phyloP scores from a whole-genome alignment of 306 rosid genomes.

The Cicer pinnatifidum region DNA sequence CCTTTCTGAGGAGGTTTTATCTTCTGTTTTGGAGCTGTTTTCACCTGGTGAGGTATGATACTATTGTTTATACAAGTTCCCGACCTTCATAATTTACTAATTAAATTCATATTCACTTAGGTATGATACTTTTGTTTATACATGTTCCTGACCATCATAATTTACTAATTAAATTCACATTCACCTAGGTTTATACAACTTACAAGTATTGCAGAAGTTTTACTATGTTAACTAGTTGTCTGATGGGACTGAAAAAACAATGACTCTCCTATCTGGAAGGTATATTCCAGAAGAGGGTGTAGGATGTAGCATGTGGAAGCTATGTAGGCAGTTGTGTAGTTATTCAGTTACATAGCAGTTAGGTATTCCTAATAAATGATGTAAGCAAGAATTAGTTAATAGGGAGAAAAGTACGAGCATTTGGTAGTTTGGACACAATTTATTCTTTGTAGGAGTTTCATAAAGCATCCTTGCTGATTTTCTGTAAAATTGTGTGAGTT shows the following conservation, averaged over 20 bases:
- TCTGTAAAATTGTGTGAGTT: background rate
- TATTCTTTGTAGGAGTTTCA: conserved; percentile 9
- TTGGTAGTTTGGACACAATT: background rate
- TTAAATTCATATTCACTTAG: conserved; percentile 26
- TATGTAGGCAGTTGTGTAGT: conserved; percentile 18
- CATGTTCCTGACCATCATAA: conserved; percentile 31
- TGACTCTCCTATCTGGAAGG: conserved; percentile 21
- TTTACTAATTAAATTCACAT: conserved; percentile 28
- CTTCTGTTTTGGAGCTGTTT: conserved; percentile 87
- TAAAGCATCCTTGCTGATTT: conserved; percentile 14
- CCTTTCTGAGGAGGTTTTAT: conserved; percentile 86
- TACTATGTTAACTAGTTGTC: conserved; percentile 29
- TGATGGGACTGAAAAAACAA: conserved; percentile 8
- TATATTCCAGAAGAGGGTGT: conserved; percentile 26
- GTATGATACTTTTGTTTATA: conserved; percentile 39
- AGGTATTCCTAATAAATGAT: conserved; percentile 5
- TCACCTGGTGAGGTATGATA: conserved; percentile 86
- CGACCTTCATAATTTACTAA: conserved; percentile 11
- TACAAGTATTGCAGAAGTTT: conserved; percentile 25
- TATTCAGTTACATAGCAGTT: background rate
- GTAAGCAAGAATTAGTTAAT: background rate
- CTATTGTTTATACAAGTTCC: conserved; percentile 41
- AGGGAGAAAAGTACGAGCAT: background rate
- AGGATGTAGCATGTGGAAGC: conserved; percentile 14
- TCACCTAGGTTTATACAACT: conserved; percentile 14